Base-by-base conservation (phyloP, 164 flowering plant genomes). In the Stephania yunnanensis region DNA sequence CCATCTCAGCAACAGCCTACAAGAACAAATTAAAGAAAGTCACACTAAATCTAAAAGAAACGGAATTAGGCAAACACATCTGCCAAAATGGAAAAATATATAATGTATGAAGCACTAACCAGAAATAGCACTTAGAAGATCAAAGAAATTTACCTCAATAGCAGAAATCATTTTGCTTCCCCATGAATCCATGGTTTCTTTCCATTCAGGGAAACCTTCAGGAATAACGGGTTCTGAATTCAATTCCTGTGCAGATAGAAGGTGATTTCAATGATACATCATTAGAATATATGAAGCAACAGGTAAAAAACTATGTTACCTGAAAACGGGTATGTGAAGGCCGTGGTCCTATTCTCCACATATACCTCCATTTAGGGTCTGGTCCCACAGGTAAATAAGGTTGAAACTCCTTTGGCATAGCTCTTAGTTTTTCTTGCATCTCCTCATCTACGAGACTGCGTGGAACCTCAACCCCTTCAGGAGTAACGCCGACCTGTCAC, bases 291-390 rank as follows among this genome's bases (percentile, higher is more conserved):
- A 17, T 10, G 7, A 7, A 1, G 12, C 13, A 10, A 31, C 31
- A 10, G 17, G 46, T 20, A 31, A 64, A 63, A 6, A 75, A n/a
- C 64, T 15, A 12, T 68, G 48, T 71, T 5, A 95, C 99, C 97
- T 91, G 86, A 78, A 93, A 95, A 55, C 85, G 86, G 52, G 98
- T 95, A 69, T 84, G 85, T 29, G 86, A 81, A 70, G 98, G 99
- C 29, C 99, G 91, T 72, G 99, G 91, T 75, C 98, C 99, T 31
- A 89, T 85, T 81, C 99, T 90, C 98, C 99, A 95, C 98, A 95
- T 91, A 85, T 94, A 95, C 46, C 99, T 87, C 98, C 99, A 95
- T 77, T 95, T 95, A 61, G 84, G 95, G 79, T 95, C 98, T 30
- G 99, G 95, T 68, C 99, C 99, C 48, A 61, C 76, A 6, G 97